Conservation (phyloP, 2,329 filamentous ascomycete genomes). For the Hypoxylon sp. region DNA sequence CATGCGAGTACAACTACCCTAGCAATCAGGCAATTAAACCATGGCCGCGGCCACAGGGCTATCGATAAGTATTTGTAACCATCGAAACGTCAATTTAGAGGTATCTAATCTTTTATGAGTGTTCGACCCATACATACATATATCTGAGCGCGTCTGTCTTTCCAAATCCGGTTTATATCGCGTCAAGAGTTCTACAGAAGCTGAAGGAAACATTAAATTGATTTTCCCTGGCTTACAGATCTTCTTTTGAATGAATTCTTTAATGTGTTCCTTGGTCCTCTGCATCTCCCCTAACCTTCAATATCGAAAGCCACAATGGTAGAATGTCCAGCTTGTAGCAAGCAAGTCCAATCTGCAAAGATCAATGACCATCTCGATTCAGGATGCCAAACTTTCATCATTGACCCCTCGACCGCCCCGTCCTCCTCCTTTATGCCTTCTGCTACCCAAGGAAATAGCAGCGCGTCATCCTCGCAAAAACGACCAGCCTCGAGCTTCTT, state of each 20-base stretch:
- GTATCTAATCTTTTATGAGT: constrained; percentile 26
- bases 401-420: constrained; percentile 60
- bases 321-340: constrained; percentile 85
- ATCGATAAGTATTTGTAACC: too few relatives aligned
- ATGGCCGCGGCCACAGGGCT: background rate
- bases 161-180: constrained; percentile 18
- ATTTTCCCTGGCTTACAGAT: constrained; percentile 3
- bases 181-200: constrained; percentile 23
- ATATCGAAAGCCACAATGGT: constrained; percentile 61
- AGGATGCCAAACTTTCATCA: constrained; percentile 76
- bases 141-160: constrained; percentile 26
- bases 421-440: constrained; percentile 54
- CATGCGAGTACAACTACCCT: background rate
- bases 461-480: constrained; percentile 63
- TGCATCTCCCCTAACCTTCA: background rate
- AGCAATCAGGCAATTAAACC: constrained; percentile 2
- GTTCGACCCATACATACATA: constrained; percentile 6
- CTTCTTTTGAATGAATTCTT: constrained; percentile 4
- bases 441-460: constrained; percentile 53
- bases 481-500: constrained; percentile 71
- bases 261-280: constrained; percentile 2
- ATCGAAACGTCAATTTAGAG: too few relatives aligned
- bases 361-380: constrained; percentile 96
- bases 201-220: constrained; percentile 1
- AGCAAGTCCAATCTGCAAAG: constrained; percentile 75